These are phyloP conservation scores for Microbotryum silenes-acaulis DNA, from an alignment of 1,284 basidiomycete species.

Conservation along the genomic window DNA sequence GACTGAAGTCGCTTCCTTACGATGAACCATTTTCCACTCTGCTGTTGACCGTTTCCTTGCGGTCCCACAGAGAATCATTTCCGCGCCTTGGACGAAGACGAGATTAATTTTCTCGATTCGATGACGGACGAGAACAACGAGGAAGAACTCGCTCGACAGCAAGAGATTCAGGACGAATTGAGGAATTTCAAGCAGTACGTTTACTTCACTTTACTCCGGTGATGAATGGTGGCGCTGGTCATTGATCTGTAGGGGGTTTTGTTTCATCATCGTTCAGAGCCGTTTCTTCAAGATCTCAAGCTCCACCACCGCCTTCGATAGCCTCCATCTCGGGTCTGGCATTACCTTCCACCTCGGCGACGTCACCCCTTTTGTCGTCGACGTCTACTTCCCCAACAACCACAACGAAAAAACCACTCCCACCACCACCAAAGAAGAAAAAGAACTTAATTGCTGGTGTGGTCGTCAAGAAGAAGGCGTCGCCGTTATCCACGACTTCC, in stretches of 20 bases:
- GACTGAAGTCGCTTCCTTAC: background rate
- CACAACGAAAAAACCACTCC: background rate
- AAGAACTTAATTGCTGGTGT: conserved; percentile 13
- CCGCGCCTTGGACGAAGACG: conserved; percentile 79
- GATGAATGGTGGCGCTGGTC: too few relatives aligned
- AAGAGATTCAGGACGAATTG: conserved; percentile 71
- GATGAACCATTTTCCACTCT: background rate
- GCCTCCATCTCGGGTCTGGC: conserved; percentile 2
- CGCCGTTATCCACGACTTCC: background rate
- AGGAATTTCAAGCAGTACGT: conserved; percentile 66
- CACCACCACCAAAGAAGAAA: conserved; percentile 1
- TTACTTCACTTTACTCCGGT: background rate
- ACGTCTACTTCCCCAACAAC: background rate
- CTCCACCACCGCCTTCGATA: conserved; percentile 1
- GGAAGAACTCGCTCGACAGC: conserved; percentile 63
- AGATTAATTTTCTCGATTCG: conserved; percentile 75
- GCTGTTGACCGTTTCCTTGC: background rate
- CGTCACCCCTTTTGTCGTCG: background rate
- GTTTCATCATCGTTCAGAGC: conserved; percentile 1
- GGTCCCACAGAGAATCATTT: conserved; percentile 67
- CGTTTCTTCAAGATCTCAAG: conserved; percentile 3
- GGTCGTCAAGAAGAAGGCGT: conserved; percentile 17
- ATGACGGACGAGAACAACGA: conserved; percentile 64
- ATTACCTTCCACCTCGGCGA: background rate
- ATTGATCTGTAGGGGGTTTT: background rate